Evolutionary conservation across 768 basidiomycete genomes (phyloP), one percentile per base, ranked within the genome.

Genomic region (Amanita pseudoporphyria): DNA sequence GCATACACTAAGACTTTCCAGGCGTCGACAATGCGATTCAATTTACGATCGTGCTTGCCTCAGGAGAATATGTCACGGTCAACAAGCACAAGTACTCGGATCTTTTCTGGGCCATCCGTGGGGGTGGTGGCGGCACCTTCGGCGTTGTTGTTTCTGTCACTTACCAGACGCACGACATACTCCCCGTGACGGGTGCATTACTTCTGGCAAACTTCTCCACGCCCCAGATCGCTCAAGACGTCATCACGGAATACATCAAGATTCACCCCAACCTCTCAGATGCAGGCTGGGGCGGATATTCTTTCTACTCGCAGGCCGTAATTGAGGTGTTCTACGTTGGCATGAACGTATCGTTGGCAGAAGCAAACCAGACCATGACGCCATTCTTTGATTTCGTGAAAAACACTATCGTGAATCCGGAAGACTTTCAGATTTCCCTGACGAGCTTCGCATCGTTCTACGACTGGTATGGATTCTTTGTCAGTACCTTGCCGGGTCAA

Each of bases 1-100:
- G n/a, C n/a, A n/a, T 50, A 66, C 60, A 0, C 54, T 74, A 1
- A 70, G 79, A 1, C 69, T 65, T 7, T 63, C 77, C n/a, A n/a
- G n/a, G n/a, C n/a, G n/a, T n/a, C n/a, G n/a, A n/a, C n/a, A n/a
- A n/a, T n/a, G n/a, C n/a, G n/a, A n/a, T n/a, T n/a, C n/a, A n/a
- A n/a, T n/a, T n/a, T n/a, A n/a, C n/a, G n/a, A n/a, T n/a, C n/a
- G n/a, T n/a, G n/a, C n/a, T n/a, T n/a, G n/a, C n/a, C n/a, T n/a
- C n/a, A n/a, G n/a, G n/a, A n/a, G n/a, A 66, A 10, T 57, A 64
- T 38, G 55, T 72, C 45, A 66, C 56, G 4, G 69, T 63, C 18
- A 79, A 78, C 53, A 52, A 55, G 0, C 59, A 68, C 54, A 62
- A 64, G 35, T 62, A 77, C 52, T n/a, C 62, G 50, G n/a, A n/a